phyloP scores from a whole-genome alignment of 768 basidiomycete species.

The Trametes coccinea region DNA sequence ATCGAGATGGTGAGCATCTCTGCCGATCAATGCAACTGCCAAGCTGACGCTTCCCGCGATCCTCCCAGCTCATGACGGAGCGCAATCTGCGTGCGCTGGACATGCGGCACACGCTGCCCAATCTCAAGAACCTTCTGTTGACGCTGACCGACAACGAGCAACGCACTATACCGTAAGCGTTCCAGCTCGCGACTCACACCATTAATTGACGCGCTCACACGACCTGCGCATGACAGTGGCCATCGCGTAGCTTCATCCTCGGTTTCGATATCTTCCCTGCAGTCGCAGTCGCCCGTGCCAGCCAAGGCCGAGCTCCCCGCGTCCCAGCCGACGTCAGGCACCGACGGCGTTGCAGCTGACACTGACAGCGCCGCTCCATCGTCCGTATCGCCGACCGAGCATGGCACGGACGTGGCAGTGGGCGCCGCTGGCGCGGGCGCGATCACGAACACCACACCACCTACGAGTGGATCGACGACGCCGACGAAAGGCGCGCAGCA shows the following conservation, averaged over 20 bases:
- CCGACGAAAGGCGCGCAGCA: constrained; percentile 43
- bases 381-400: not conserved
- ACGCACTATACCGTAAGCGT: constrained; percentile 45
- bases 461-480: constrained; percentile 57
- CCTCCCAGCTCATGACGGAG: constrained; percentile 80
- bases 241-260: constrained; percentile 19
- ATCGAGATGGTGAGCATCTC: constrained; percentile 78
- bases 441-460: constrained; percentile 37
- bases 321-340: constrained; percentile 4
- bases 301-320: constrained; percentile 14
- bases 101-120: constrained; percentile 94
- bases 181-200: constrained; percentile 9
- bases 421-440: not conserved
- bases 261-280: constrained; percentile 26
- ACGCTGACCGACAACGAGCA: constrained; percentile 77
- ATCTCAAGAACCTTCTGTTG: constrained; percentile 90
- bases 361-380: constrained; percentile 4
- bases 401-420: not conserved
- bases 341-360: not conserved
- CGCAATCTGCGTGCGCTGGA: constrained; percentile 88
- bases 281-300: constrained; percentile 21
- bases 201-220: not conserved
- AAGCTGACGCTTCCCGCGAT: constrained; percentile 17
- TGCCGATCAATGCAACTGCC: not conserved
- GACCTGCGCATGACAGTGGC: constrained; percentile 7